Percentiles rank a stretch among this genome's conserved stretches.
These are phyloP conservation scores for Cruciata laevipes DNA, from an alignment of 257 asterid genomes.

Conservation along the genomic window DNA sequence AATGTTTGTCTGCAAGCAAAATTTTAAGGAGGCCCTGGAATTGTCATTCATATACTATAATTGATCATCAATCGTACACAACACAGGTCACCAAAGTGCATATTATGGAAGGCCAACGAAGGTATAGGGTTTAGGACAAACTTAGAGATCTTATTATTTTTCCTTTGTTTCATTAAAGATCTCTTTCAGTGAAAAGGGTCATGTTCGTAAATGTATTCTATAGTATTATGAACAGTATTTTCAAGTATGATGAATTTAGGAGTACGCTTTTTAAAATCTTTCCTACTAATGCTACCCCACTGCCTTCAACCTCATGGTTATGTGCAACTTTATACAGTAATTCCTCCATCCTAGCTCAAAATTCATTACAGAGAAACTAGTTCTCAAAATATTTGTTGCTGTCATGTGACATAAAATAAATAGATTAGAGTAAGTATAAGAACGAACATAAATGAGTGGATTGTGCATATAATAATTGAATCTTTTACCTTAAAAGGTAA, in stretches of 20 bases:
- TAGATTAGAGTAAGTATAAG: neutral
- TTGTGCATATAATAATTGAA: neutral
- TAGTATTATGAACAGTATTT: neutral
- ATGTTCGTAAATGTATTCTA: neutral
- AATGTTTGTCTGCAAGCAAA: slow-evolving; percentile 6
- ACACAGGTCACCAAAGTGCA: neutral
- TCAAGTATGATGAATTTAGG: neutral
- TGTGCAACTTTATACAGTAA: neutral
- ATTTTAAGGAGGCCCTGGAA: neutral
- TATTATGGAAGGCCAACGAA: neutral
- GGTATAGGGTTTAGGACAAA: neutral
- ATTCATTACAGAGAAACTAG: too few relatives aligned
- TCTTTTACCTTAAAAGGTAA: neutral
- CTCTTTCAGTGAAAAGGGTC: neutral
- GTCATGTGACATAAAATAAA: neutral
- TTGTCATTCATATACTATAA: neutral
- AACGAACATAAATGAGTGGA: neutral
- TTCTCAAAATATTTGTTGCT: too few relatives aligned
- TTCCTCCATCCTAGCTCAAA: neutral
- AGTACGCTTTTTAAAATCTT: neutral
- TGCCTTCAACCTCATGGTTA: neutral
- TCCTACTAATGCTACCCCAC: neutral
- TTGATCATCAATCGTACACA: neutral
- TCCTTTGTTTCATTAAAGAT: neutral
- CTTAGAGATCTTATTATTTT: neutral